Base-by-base conservation (phyloP, 176 grass and related monocot genomes). In the Eleusine indica region DNA sequence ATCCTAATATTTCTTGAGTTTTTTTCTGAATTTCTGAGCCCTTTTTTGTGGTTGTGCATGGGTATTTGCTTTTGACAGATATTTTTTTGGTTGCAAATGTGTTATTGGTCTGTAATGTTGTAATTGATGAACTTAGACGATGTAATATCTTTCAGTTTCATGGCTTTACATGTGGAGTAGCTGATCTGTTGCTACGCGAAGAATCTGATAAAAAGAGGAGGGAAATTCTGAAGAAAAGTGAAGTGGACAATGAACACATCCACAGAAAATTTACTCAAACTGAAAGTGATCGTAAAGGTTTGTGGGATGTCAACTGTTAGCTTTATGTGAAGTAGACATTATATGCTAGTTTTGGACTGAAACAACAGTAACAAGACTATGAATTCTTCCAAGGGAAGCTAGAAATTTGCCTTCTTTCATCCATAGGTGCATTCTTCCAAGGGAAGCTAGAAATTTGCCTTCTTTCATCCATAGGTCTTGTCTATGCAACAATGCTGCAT, bases 141-240 rank as follows among this genome's bases (percentile, higher is more conserved):
- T 44, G 12, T 82, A 39, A 32, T 74, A 68, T 46, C 11, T 91
- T 86, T 84, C 87, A 98, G 96, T 83, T 93, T 13, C 91, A 98
- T 87, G 96, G 96, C 9, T 95, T 93, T 88, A 98, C 96, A 48
- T 98, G 96, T 83, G 96, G 96, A 90, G 78, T 98, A 76, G 93
- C 88, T 56, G 96, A 98, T 67, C 93, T 98, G 46, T 75, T 98
- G 82, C 78, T 90, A 76, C 57, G 54, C 72, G 68, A 80, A 74
- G 43, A 69, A 32, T 52, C 74, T 17, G 80, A 98, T 87, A 7
- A 7, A 15, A 0, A 39, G 72, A 88, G 96, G 75, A 79, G 8
- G 11, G 19, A 74, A 57, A 87, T 93, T 82, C 57, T 98, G 25
- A 29, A 43, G 11, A 54, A 4, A 78, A 89, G 82, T 70, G 91